Evolutionary conservation across 2,329 filamentous ascomycete genomes (phyloP).

Genomic region (Cladosporium sp.): DNA sequence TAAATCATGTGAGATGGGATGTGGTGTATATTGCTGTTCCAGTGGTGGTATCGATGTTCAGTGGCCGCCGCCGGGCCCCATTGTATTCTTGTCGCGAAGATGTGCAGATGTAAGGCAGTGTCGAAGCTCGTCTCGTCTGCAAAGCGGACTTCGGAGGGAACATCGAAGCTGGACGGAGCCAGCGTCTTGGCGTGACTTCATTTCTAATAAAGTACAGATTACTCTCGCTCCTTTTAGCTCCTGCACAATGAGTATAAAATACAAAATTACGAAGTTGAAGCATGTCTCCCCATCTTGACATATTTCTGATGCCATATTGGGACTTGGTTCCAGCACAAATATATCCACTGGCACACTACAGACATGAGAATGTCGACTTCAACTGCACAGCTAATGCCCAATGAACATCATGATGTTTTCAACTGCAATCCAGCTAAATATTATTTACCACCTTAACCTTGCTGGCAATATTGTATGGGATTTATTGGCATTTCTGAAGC

Average conservation of each 20-base stretch:
- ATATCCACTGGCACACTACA: neutral
- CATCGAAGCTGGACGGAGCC: neutral
- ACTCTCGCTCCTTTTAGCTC: neutral
- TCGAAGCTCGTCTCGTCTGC: conserved; percentile 3
- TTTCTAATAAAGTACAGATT: neutral
- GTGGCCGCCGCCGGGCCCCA: conserved; percentile 18
- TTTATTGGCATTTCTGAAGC: neutral
- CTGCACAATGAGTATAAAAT: neutral
- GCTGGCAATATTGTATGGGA: neutral
- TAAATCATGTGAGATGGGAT: conserved; percentile 10
- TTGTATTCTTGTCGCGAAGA: conserved; percentile 14
- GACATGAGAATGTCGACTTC: neutral
- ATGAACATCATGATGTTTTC: neutral
- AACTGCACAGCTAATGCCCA: no score
- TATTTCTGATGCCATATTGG: neutral
- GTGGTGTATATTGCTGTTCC: neutral
- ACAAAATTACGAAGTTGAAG: neutral
- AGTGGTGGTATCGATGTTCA: conserved; percentile 8
- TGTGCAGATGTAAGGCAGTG: neutral
- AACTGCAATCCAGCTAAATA: rapidly evolving
- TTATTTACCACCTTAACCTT: neutral
- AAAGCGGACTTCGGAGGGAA: conserved; percentile 12
- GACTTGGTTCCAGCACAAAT: neutral
- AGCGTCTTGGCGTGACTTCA: neutral
- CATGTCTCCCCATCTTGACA: neutral